Evolutionary conservation across 495 filamentous ascomycete genomes (phyloP), one percentile per base, ranked within the genome.

Genomic region (Xylaria cubensis): DNA sequence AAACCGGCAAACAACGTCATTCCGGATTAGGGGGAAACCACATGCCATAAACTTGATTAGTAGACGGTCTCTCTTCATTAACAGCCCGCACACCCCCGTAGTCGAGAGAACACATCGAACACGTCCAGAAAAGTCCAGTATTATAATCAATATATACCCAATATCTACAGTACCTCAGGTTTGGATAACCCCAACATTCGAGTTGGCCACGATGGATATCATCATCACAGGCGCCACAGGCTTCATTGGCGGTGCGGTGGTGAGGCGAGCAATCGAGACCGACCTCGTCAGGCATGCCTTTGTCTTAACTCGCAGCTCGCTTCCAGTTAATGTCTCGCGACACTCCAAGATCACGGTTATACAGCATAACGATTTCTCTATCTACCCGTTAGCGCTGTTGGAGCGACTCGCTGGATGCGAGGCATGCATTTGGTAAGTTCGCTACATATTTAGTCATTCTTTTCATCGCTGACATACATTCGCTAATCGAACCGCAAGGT

Each of bases 361-460:
- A 15, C 46, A 84, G 1, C 79, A 87, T 71, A 71, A 81, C 12
- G 85, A 89, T 70, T 89, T 88, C 69, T 76, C 78, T 0, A 67
- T 62, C 1, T 87, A 86, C 67, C 75, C 86, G 0, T 77, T 77
- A 0, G 73, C 78, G 4, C 72, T 86, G 13, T 58, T 84, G 17
- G 61, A 78, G 21, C 75, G 82, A n/a, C 73, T 89, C 3, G 66
- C 74, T n/a, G 86, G 84, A 46, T 87, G 85, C 1, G 81, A 86
- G 44, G 85, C 81, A 19, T 89, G 87, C 74, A 80, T 89, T 34
- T 89, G 87, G 87, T 86, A 70, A 72, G 73, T 74, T 61, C 44
- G 19, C 36, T 42, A 21, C n/a, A 3, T 53, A 9, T 42, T 39
- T 19, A 24, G 32, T 48, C 36, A 63, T 29, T 12, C 29, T 12